Evolutionary conservation across 1,284 basidiomycete genomes (phyloP), one percentile per base, ranked within the genome.

Genomic region (Flammula alnicola): DNA sequence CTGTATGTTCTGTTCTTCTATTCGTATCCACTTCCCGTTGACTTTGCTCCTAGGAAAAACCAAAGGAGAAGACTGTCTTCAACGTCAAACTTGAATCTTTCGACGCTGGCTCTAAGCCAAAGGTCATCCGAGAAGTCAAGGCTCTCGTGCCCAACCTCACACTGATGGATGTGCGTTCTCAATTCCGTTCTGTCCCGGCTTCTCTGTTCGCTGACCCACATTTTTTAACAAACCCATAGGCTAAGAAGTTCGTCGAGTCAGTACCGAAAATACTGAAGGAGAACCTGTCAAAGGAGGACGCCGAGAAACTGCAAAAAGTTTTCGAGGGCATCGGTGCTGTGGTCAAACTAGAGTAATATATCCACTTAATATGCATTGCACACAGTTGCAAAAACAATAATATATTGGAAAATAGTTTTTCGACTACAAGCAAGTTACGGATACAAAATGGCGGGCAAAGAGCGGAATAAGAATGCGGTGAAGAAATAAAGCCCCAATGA

Each of bases 231-330:
- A n/a, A n/a, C n/a, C 59, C 29, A 59, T 61, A 97, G 95, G 97
- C 97, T 29, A 99, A 99, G 84, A 99, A 98, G 76, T 98, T 99
- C 64, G 97, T 99, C 52, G 97, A 99, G 74, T 94, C 92, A 20
- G 76, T 94, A 60, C 97, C 97, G 26, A 91, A 98, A 74, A 76
- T 89, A 3, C 77, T 99, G 64, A 99, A 99, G 78, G 97, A 99
- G 75, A 94, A 94, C 67, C 68, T 97, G 53, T 83, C 92, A 27
- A 99, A 99, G 76, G 97, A 99, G 63, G 97, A 99, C 42, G 95
- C 95, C 9, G 96, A 98, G 72, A 98, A 98, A 76, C 76, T 99
- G 65, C 85, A 96, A 76, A 88, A 89, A 71, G 85, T 86, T 22
- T 91, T 99, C 72, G 87, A 93, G 73, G 87, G 76, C 53, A 83